A percentile compares a stretch with the other conserved stretches of the same genome.
Evolutionary conservation across 106 monocot species (phyloP).

Genomic region (Posidonia australis): DNA sequence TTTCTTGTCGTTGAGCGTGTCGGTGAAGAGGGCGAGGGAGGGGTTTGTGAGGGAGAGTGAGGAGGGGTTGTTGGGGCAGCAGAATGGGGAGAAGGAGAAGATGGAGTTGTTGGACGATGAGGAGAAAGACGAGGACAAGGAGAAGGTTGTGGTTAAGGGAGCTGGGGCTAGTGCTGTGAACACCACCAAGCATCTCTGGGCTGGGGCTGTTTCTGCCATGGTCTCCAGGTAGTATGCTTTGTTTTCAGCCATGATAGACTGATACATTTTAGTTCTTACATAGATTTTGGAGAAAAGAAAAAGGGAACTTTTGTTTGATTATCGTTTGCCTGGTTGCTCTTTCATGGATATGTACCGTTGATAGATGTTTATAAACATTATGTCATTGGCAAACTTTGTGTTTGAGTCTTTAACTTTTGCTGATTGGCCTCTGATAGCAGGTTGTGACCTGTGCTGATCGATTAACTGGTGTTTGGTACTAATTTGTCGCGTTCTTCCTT

Average conservation of each 20-base stretch:
- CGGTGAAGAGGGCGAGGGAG: constrained; percentile 47
- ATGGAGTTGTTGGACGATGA: constrained; percentile 4
- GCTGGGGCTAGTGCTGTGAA: constrained; percentile 42
- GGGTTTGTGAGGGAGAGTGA: constrained; percentile 36
- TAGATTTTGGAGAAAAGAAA: too few species aligned
- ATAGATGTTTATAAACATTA: not conserved
- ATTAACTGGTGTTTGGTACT: too few species aligned
- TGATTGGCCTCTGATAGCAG: too few species aligned
- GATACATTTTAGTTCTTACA: too few species aligned
- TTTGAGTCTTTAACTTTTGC: too few species aligned
- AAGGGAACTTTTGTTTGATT: too few species aligned
- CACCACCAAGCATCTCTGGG: constrained; percentile 92
- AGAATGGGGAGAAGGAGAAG: constrained; percentile 33
- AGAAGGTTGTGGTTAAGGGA: constrained; percentile 8
- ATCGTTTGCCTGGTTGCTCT: too few species aligned
- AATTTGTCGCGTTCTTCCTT: not conserved
- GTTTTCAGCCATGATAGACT: too few species aligned
- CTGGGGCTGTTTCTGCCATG: constrained; percentile 89
- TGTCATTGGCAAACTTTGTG: not conserved
- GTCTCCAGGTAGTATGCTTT: constrained; percentile 57
- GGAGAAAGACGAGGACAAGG: constrained; percentile 10
- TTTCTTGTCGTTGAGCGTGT: constrained; percentile 81
- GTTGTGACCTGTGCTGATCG: too few species aligned
- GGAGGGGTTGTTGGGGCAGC: constrained; percentile 26
- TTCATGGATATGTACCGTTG: too few species aligned